Base-by-base conservation (phyloP, 2,329 filamentous ascomycete genomes). In the Alternaria panax region DNA sequence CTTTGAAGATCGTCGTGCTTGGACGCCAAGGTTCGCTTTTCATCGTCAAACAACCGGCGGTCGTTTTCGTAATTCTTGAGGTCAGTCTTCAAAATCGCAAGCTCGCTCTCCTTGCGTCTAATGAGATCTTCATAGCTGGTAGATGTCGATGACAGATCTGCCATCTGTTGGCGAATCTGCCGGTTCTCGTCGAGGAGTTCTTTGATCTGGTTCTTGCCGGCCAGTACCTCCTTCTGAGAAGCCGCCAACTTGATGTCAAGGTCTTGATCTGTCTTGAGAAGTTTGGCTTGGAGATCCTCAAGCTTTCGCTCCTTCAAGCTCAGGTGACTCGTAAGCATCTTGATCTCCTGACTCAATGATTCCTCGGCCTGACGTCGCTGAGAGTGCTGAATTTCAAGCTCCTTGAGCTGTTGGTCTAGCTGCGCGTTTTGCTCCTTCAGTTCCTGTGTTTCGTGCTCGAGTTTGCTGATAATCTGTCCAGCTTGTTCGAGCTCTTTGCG, bases 91-190 rank as follows among this genome's bases (percentile, higher is more conserved):
- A 98, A 84, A 45, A 98, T 85, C 0, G 90, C 86, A 20, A 99
- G 83, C 74, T 99, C 96, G 76, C 93, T 97, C 75, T 99, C 95
- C 76, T 98, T 99, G 59, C 91, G 90, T 24, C 93, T 87, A 24
- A 99, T 90, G 42, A 98, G 86, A 70, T 98, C 94, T 78, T 99
- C 95, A 66, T 97, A 98, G 73, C 93, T 92, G 0, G 93, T 96
- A 0, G 94, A 97, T 0, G 94, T 97, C 48, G 92, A 89, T 0
- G 95, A 95, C 18, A 99, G 83, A 66, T 97, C 89, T 0, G 91
- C 86, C 53, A 99, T 88, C 71, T 97, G 93, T 69, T 93, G 87
- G 54, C 96, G 90, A 46, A 96, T 87, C 43, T 91, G 88, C 12
- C 88, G 86, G 67, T 96, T 96, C 73, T 99, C 94, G 5, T 90